Evolutionary conservation across 176 grass and related monocot genomes (phyloP).

Genomic region (Carex parvula): DNA sequence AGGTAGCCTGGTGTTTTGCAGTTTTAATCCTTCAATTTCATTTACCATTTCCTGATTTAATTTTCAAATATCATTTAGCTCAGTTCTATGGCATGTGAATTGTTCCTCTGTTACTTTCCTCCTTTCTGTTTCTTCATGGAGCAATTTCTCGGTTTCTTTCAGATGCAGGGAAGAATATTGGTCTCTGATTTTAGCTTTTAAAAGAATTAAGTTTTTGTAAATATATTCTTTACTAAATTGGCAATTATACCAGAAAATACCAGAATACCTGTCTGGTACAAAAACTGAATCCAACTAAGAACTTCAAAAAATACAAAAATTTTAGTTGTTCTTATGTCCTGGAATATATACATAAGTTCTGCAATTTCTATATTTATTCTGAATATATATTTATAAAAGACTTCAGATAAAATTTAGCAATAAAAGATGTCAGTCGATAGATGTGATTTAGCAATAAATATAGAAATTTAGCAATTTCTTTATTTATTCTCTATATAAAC

Average conservation of each 20-base stretch:
- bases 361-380: background rate
- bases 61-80: slow-evolving; percentile 33
- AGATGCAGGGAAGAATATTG: slow-evolving; percentile 8
- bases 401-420: background rate
- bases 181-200: too few species aligned
- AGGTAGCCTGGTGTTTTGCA: slow-evolving; percentile 36
- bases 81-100: slow-evolving; percentile 18
- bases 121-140: slow-evolving; percentile 33
- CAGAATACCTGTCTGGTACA: too few species aligned
- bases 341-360: too few species aligned
- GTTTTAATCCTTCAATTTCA: slow-evolving; percentile 38
- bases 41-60: background rate
- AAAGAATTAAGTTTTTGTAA: too few species aligned
- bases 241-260: too few species aligned
- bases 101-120: slow-evolving; percentile 47
- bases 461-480: background rate
- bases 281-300: too few species aligned
- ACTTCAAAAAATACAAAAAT: too few species aligned
- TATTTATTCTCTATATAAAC: too few species aligned
- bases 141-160: slow-evolving; percentile 37
- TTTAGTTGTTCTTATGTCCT: too few species aligned
- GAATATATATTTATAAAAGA: background rate
- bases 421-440: too few species aligned
- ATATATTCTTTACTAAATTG: too few species aligned
- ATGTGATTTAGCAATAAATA: too few species aligned